Evolutionary conservation across 768 basidiomycete genomes (phyloP).

Genomic region (Leccinum subtestaceum): DNA sequence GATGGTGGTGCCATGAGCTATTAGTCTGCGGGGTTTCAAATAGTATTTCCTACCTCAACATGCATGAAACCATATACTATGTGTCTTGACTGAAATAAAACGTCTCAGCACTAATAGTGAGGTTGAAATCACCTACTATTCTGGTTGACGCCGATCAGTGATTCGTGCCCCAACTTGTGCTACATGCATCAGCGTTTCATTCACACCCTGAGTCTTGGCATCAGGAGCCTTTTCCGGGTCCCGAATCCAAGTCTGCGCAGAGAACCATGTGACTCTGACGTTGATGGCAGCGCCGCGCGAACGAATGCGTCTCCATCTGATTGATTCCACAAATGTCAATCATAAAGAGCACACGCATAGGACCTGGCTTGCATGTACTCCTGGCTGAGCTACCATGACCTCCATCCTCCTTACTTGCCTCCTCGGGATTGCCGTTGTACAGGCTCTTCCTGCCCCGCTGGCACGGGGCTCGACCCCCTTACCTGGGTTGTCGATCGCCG

Average conservation of each 20-base stretch:
- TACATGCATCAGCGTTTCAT: neutral
- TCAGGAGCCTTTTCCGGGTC: neutral
- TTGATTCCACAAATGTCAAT: neutral
- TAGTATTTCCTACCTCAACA: neutral
- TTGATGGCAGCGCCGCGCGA: too few relatives aligned
- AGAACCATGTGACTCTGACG: neutral
- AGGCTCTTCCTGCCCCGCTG: slow-evolving; percentile 23
- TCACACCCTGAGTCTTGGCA: neutral
- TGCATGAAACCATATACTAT: neutral
- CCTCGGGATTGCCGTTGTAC: slow-evolving; percentile 4
- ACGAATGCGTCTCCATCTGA: neutral
- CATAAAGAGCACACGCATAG: neutral
- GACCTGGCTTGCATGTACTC: neutral
- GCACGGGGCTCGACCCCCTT: slow-evolving; percentile 22
- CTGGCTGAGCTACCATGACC: slow-evolving; percentile 1
- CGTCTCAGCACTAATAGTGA: too few relatives aligned
- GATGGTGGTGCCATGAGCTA: neutral
- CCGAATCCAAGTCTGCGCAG: too few relatives aligned
- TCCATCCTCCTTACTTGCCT: slow-evolving; percentile 6
- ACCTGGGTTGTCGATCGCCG: slow-evolving; percentile 34
- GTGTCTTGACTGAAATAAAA: too few relatives aligned
- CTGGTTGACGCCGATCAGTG: too few relatives aligned
- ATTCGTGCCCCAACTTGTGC: too few relatives aligned
- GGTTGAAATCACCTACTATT: too few relatives aligned
- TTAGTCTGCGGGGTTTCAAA: neutral